Evolutionary conservation across 805 yeast species (phyloP), one percentile per base, ranked within the genome.

Genomic region (Yarrowia deformans): DNA sequence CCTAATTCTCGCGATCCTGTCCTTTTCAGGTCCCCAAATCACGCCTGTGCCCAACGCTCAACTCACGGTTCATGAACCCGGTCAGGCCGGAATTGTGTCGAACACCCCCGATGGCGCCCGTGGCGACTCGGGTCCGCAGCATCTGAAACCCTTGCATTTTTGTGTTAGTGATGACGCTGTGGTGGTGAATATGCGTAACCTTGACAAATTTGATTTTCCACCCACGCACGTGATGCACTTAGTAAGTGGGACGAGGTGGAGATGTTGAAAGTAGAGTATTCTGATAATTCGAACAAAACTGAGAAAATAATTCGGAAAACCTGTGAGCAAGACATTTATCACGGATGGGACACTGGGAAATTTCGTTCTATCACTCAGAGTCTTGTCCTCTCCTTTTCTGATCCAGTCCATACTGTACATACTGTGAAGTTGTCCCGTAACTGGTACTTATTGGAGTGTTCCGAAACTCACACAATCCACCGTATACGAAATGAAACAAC

Each of bases 81-180:
- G 68, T 18, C 34, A 63, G 68, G 37, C 56, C 56, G 10, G 68
- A 63, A 40, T 63, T 63, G 56, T 63, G 56, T 63, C 68, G 68
- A 13, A 63, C 68, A 8, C 48, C 46, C 1, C 42, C 18, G 42
- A 60, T n/a, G 52, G 42, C 66, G 52, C 52, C 52, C 19, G 66
- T 34, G 14, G 66, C 52, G 42, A 60, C 66, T 45, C 66, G 66
- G 42, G 52, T 60, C 52, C 66, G 50, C 66, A 60, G 46, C 66
- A 60, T 60, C 66, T 60, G 66, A 60, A 60, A 19, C 66, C 52
- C 66, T 45, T 60, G 66, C 66, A 60, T 60, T 60, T 7, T 32
- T 7, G 45, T 54, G 64, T 42, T 55, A 43, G 52, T 60, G 66
- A 45, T 60, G 48, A 45, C 63, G 66, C 66, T 43, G 52, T 43